A percentile compares a stretch with the other conserved stretches of the same genome.
phyloP scores from a whole-genome alignment of 768 basidiomycete genomes.

The Pleurotus ostreatus region DNA sequence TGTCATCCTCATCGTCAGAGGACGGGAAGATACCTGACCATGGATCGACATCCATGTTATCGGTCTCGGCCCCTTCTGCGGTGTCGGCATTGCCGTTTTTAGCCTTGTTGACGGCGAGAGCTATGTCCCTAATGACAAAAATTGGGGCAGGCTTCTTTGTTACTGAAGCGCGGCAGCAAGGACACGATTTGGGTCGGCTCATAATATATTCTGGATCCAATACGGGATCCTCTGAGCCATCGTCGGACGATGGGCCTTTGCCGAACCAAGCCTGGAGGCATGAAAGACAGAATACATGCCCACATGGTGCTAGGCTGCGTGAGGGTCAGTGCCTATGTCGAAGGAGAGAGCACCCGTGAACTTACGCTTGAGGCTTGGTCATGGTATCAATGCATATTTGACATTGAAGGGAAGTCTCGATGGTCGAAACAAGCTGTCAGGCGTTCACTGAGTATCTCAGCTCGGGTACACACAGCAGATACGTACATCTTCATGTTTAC shows the following conservation, averaged over 20 bases:
- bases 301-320: conserved; percentile 65
- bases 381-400: conserved; percentile 77
- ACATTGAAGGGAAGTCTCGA: conserved; percentile 62
- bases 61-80: conserved; percentile 19
- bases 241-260: conserved; percentile 47
- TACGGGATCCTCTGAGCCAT: conserved; percentile 35
- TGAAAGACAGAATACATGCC: conserved; percentile 68
- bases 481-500: conserved; percentile 56
- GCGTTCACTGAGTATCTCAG: not conserved
- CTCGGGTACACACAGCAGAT: not conserved
- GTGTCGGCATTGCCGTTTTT: conserved; percentile 19
- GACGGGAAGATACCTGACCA: conserved; percentile 68
- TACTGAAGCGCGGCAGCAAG: conserved; percentile 61
- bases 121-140: conserved; percentile 63
- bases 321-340: conserved; percentile 1
- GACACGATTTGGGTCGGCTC: conserved; percentile 65
- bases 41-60: conserved; percentile 42
- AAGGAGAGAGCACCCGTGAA: conserved; percentile 10
- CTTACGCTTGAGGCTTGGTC: conserved; percentile 63
- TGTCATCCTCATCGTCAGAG: conserved; percentile 37
- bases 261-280: conserved; percentile 81
- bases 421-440: conserved; percentile 44
- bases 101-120: conserved; percentile 42
- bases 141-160: conserved; percentile 60
- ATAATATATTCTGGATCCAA: conserved; percentile 43